phyloP scores from a whole-genome alignment of 345 rosid species.

The Linum tenue region DNA sequence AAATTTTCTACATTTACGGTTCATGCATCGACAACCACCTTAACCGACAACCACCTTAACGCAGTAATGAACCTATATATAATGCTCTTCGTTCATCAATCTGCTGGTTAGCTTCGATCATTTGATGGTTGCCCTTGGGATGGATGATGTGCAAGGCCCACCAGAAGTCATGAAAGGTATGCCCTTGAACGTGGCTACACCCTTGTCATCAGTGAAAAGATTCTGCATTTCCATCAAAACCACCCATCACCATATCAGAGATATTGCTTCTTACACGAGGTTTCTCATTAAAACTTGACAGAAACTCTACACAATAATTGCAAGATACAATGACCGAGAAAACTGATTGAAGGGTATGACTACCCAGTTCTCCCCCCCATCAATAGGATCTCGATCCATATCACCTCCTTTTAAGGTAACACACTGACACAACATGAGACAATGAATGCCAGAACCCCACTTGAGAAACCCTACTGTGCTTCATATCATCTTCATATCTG shows the following conservation, averaged over 20 bases:
- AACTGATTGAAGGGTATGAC: neutral
- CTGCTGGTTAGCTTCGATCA: constrained; percentile 16
- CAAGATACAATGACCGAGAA: neutral
- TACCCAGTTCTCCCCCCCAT: neutral
- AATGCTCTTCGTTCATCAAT: neutral
- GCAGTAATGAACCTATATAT: neutral
- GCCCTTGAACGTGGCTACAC: constrained; percentile 89
- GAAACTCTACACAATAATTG: constrained; percentile 4
- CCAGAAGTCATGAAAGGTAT: constrained; percentile 86
- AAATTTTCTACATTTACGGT: too few relatives aligned
- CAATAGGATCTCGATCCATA: neutral
- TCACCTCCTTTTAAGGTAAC: neutral
- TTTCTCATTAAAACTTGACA: constrained; percentile 1
- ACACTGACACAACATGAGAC: neutral
- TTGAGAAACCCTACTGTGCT: neutral
- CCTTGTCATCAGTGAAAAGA: constrained; percentile 81
- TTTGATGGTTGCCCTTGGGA: constrained; percentile 71
- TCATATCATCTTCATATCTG: constrained; percentile 1
- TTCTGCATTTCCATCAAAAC: constrained; percentile 39
- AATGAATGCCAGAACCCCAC: neutral
- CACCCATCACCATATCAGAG: constrained; percentile 1
- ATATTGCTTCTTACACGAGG: neutral
- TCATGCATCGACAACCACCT: neutral
- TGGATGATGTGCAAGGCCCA: constrained; percentile 71
- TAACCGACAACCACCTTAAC: neutral